Conservation (phyloP, 1,139 yeast genomes). For the Kodamaea ohmeri region DNA sequence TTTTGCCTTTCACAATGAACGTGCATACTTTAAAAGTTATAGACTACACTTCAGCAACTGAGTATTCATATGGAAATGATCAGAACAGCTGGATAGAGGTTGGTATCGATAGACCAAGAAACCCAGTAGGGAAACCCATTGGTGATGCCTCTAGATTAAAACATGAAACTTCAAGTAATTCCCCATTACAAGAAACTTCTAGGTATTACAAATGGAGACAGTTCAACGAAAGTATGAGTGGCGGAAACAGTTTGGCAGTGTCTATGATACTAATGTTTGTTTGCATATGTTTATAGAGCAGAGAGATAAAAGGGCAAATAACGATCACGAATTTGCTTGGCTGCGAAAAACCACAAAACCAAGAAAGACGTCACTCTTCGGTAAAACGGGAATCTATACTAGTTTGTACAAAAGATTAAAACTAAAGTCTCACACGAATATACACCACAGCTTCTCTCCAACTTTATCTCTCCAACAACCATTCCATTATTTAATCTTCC, state of each 20-base stretch:
- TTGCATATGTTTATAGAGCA: not conserved
- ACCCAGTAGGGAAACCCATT: too few relatives aligned
- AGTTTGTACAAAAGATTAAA: too few relatives aligned
- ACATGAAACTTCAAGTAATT: too few relatives aligned
- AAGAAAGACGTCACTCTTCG: too few relatives aligned
- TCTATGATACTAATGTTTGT: not conserved
- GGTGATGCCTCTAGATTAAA: too few relatives aligned
- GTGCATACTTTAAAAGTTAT: slow-evolving; percentile 27
- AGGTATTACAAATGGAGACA: not conserved
- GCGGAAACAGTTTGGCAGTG: not conserved
- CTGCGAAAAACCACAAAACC: slow-evolving; percentile 1
- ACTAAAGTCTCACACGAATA: too few relatives aligned
- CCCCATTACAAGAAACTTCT: not conserved
- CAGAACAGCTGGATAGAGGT: slow-evolving; percentile 12
- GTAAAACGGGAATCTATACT: too few relatives aligned
- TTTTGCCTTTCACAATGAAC: slow-evolving; percentile 36
- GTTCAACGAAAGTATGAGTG: slow-evolving; percentile 1
- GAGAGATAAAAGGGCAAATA: not conserved
- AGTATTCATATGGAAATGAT: slow-evolving; percentile 32
- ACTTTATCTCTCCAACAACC: too few relatives aligned
- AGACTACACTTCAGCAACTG: slow-evolving; percentile 36
- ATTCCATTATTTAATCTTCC: too few relatives aligned
- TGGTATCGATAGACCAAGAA: slow-evolving; percentile 4
- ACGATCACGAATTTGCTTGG: not conserved
- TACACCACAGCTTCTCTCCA: too few relatives aligned